Percentiles rank a stretch among this genome's conserved stretches.
Conservation (phyloP, 2,329 filamentous ascomycete genomes). For the Fusarium subtropicale region DNA sequence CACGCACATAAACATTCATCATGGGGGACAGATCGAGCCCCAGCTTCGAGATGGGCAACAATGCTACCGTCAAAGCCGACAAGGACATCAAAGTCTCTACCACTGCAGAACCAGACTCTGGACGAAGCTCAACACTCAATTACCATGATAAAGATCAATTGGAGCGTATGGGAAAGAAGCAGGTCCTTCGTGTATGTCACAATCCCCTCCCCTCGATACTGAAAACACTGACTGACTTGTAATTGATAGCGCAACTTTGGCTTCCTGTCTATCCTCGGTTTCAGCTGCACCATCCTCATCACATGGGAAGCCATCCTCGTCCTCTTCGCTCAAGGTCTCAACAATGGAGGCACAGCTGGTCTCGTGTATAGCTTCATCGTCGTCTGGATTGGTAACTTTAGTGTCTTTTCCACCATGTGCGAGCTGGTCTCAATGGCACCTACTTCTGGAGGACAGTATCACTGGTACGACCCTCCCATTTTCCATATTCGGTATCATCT, state of each 20-base stretch:
- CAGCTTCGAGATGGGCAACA: slow-evolving; percentile 45
- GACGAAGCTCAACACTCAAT: slow-evolving; percentile 15
- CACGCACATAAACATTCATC: not conserved
- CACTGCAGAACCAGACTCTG: slow-evolving; percentile 38
- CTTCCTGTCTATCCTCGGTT: slow-evolving; percentile 63
- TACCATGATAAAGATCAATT: slow-evolving; percentile 45
- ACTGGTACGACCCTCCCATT: slow-evolving; percentile 52
- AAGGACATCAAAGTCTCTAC: slow-evolving; percentile 18
- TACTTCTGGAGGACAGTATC: slow-evolving; percentile 68
- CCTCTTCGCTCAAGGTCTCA: slow-evolving; percentile 51
- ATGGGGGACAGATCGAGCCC: slow-evolving; percentile 39
- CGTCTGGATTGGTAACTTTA: slow-evolving; percentile 59
- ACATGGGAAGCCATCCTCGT: slow-evolving; percentile 63
- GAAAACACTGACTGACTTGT: not conserved
- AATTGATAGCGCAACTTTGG: slow-evolving; percentile 58
- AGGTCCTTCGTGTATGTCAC: slow-evolving; percentile 34
- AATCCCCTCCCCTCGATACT: not conserved
- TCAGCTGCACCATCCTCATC: slow-evolving; percentile 63
- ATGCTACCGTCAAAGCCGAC: slow-evolving; percentile 25
- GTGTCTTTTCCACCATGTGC: slow-evolving; percentile 55
- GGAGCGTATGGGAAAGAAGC: slow-evolving; percentile 48
- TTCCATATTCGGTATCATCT: accelerated
- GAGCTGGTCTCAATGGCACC: slow-evolving; percentile 62
- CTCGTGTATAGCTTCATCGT: slow-evolving; percentile 64
- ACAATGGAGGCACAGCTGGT: slow-evolving; percentile 65